A percentile compares a stretch with the other conserved stretches of the same genome.
These are phyloP conservation scores for Colletotrichum spaethianum DNA, from an alignment of 2,329 filamentous ascomycete genomes.

Conservation along the genomic window DNA sequence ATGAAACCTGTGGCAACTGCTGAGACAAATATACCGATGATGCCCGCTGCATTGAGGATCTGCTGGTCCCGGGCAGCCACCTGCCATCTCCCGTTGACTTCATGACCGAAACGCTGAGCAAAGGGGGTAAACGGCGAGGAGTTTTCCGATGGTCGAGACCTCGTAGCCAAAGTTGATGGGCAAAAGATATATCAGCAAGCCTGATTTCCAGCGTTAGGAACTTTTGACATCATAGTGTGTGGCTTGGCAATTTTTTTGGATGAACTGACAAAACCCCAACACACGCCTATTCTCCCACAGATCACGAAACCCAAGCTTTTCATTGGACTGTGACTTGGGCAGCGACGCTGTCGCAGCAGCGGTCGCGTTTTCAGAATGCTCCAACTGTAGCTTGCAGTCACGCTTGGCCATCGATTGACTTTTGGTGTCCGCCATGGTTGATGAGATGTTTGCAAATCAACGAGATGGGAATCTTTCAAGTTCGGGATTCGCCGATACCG, in stretches of 20 bases:
- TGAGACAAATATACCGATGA: conserved; percentile 49
- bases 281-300: conserved; percentile 33
- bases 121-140: conserved; percentile 49
- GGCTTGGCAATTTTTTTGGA: background rate
- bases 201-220: background rate
- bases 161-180: conserved; percentile 47
- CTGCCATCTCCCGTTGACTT: conserved; percentile 40
- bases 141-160: conserved; percentile 47
- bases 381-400: conserved; percentile 19
- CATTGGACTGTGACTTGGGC: conserved; percentile 15
- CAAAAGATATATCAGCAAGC: conserved; percentile 34
- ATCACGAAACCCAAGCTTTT: conserved; percentile 26
- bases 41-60: conserved; percentile 49
- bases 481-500: background rate
- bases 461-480: background rate
- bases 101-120: conserved; percentile 45
- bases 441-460: background rate
- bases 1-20: conserved; percentile 48
- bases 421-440: conserved; percentile 23
- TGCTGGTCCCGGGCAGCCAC: conserved; percentile 48
- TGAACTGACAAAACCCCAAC: conserved; percentile 34
- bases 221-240: background rate
- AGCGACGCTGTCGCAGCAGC: conserved; percentile 16
- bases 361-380: conserved; percentile 16
- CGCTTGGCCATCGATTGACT: conserved; percentile 6